Evolutionary conservation across 495 filamentous ascomycete genomes (phyloP).

Genomic region (Penicillium macrosclerotiorum): DNA sequence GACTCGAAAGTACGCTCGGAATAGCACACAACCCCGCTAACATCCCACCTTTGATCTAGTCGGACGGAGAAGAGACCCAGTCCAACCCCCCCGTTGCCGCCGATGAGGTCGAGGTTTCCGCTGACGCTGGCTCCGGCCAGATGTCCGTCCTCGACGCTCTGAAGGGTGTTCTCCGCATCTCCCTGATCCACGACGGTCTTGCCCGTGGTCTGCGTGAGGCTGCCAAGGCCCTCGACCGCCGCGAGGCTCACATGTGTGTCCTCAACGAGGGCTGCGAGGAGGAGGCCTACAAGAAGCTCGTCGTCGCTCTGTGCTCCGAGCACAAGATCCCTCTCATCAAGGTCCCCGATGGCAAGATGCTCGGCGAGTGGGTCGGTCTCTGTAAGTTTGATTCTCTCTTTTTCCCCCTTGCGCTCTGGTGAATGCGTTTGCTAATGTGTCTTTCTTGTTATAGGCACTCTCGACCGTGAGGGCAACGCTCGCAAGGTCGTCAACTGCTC

Average conservation of each 20-base stretch:
- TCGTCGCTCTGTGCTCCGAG: conserved; percentile 95
- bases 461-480: conserved; percentile 98
- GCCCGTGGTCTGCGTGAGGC: conserved; percentile 97
- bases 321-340: conserved; percentile 99
- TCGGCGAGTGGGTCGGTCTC: conserved; percentile 99
- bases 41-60: conserved; percentile 43
- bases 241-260: conserved; percentile 99
- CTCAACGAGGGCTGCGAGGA: conserved; percentile 98
- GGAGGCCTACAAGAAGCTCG: conserved; percentile 99
- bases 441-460: conserved; percentile 64
- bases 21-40: not conserved
- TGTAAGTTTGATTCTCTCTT: too few species aligned
- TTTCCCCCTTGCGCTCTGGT: conserved; percentile 10
- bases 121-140: conserved; percentile 79
- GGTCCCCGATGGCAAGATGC: conserved; percentile 98
- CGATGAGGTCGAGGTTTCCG: conserved; percentile 89
- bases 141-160: conserved; percentile 98
- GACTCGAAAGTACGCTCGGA: too few species aligned
- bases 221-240: conserved; percentile 93
- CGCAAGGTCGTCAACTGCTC: conserved; percentile 99
- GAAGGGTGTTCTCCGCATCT: conserved; percentile 94
- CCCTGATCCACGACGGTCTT: conserved; percentile 98
- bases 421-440: conserved; percentile 15
- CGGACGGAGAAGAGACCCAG: conserved; percentile 85
- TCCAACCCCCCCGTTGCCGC: conserved; percentile 68